These are phyloP conservation scores for Fusarium camptoceras DNA, from an alignment of 2,329 filamentous ascomycete species.

Conservation along the genomic window DNA sequence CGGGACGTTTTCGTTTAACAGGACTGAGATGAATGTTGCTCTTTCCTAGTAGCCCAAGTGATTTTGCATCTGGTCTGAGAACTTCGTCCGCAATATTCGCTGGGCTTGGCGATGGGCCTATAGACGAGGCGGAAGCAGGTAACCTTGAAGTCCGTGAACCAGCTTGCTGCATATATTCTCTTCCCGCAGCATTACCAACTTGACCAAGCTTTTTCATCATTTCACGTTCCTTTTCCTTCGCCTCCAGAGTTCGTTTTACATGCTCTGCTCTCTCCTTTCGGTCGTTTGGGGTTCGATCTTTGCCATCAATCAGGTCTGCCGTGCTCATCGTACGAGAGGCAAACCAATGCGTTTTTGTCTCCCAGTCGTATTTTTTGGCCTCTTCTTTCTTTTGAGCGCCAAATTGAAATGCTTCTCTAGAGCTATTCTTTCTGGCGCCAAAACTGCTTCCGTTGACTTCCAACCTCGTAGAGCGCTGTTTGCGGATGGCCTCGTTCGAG, in stretches of 20 bases:
- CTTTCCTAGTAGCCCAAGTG: slow-evolving; percentile 50
- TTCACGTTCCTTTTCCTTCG: slow-evolving; percentile 77
- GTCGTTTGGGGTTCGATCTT: slow-evolving; percentile 67
- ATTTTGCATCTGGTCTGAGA: slow-evolving; percentile 57
- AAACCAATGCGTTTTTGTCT: slow-evolving; percentile 69
- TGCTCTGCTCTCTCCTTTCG: slow-evolving; percentile 73
- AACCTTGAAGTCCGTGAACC: slow-evolving; percentile 32
- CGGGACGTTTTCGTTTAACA: slow-evolving; percentile 70
- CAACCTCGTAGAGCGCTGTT: slow-evolving; percentile 73
- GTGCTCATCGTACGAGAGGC: slow-evolving; percentile 64
- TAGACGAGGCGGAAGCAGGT: slow-evolving; percentile 22
- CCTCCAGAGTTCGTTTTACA: slow-evolving; percentile 71
- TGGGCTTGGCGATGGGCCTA: slow-evolving; percentile 33
- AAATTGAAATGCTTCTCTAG: slow-evolving; percentile 41
- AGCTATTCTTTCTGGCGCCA: slow-evolving; percentile 49
- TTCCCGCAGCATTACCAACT: slow-evolving; percentile 73
- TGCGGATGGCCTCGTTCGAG: slow-evolving; percentile 82
- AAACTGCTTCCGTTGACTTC: slow-evolving; percentile 80
- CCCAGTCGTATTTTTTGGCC: slow-evolving; percentile 63
- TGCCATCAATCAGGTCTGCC: slow-evolving; percentile 73
- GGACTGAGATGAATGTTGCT: slow-evolving; percentile 67
- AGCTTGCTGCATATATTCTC: slow-evolving; percentile 73
- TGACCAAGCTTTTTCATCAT: slow-evolving; percentile 75
- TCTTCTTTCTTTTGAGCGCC: slow-evolving; percentile 32
- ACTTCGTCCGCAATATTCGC: slow-evolving; percentile 44